Evolutionary conservation across 345 rosid species (phyloP).

Genomic region (Rhodamnia rubescens): DNA sequence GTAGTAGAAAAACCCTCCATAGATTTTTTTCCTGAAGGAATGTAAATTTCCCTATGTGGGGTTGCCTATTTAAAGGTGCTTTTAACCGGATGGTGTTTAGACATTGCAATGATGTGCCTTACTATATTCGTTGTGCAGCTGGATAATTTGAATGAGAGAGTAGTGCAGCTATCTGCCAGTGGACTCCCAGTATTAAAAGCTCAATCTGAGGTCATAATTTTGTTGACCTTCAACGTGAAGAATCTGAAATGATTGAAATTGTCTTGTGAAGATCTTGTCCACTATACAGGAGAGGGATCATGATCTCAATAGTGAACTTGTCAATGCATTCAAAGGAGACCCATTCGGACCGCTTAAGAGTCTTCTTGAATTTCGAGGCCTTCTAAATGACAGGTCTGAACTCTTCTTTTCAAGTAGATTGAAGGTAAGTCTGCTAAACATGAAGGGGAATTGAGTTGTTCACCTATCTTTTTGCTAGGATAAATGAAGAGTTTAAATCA

Average conservation of each 20-base stretch:
- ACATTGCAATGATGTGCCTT: neutral
- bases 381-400: conserved; percentile 51
- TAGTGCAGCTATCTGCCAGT: conserved; percentile 22
- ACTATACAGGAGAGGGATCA: conserved; percentile 22
- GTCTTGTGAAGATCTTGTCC: conserved; percentile 4
- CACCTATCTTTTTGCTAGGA: conserved; percentile 20
- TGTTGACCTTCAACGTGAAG: neutral
- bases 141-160: conserved; percentile 69
- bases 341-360: conserved; percentile 43
- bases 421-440: neutral
- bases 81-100: neutral
- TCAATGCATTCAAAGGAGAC: conserved; percentile 21
- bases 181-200: conserved; percentile 15
- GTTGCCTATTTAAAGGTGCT: neutral
- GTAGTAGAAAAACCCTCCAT: neutral
- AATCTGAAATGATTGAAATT: neutral
- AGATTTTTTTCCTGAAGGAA: neutral
- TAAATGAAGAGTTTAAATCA: conserved; percentile 44
- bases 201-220: conserved; percentile 13
- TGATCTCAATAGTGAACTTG: conserved; percentile 12
- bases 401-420: neutral
- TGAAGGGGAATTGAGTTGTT: neutral
- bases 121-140: conserved; percentile 41
- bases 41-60: neutral
- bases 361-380: conserved; percentile 45